Conservation (phyloP, 2,329 filamentous ascomycete species). For the Scytalidium sp. region DNA sequence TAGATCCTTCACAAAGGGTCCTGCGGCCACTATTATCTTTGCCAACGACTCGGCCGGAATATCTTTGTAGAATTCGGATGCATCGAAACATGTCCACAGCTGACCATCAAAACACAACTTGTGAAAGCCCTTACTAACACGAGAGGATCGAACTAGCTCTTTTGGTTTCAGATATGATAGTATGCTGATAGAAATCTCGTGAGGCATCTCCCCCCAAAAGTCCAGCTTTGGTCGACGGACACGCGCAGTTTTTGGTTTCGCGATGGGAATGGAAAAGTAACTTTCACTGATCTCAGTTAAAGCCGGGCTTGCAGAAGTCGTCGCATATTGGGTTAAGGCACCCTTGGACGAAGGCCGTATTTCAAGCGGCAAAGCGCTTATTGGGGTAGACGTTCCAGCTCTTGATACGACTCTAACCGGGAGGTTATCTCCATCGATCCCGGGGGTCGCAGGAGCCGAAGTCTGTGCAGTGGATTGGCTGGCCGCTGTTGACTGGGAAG, state of each 20-base stretch:
- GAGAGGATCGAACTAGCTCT: constrained; percentile 75
- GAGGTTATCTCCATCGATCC: constrained; percentile 12
- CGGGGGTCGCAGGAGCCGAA: constrained; percentile 22
- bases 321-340: constrained; percentile 11
- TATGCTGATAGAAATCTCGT: constrained; percentile 77
- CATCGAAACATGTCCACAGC: constrained; percentile 82
- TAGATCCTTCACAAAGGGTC: constrained; percentile 85
- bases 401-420: constrained; percentile 1
- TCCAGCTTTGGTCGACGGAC: constrained; percentile 44
- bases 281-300: constrained; percentile 26
- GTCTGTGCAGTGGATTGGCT: constrained; percentile 27
- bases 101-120: constrained; percentile 91
- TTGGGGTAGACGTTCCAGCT: constrained; percentile 15
- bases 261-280: constrained; percentile 24
- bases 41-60: constrained; percentile 82
- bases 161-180: constrained; percentile 74
- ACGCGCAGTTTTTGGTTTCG: constrained; percentile 6
- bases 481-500: constrained; percentile 17
- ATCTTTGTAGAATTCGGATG: constrained; percentile 80
- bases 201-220: constrained; percentile 79
- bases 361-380: constrained; percentile 18
- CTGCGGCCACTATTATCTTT: constrained; percentile 79
- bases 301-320: constrained; percentile 9
- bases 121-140: constrained; percentile 76
- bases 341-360: constrained; percentile 16